phyloP scores from a whole-genome alignment of 2,329 filamentous ascomycete genomes.

The Fusarium concolor region DNA sequence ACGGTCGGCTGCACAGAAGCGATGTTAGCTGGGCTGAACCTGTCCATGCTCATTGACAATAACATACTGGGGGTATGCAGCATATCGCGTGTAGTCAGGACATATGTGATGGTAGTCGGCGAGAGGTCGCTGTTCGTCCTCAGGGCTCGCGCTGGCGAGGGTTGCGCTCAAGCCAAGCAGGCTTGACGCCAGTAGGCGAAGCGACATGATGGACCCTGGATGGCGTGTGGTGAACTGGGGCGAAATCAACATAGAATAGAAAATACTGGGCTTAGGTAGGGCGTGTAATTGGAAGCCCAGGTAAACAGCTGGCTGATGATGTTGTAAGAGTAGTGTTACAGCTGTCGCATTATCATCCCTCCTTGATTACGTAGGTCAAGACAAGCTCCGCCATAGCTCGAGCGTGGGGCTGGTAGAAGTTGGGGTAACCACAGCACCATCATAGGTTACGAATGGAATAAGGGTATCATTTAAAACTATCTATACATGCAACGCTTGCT shows the following conservation, averaged over 20 bases:
- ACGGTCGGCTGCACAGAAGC: conserved; percentile 70
- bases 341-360: conserved; percentile 28
- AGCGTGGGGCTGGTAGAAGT: conserved; percentile 23
- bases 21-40: conserved; percentile 9
- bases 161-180: conserved; percentile 44
- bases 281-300: neutral
- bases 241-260: neutral
- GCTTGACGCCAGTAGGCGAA: conserved; percentile 43
- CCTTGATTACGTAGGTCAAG: conserved; percentile 35
- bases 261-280: neutral
- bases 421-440: conserved; percentile 4
- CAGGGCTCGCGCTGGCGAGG: conserved; percentile 34
- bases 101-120: conserved; percentile 49
- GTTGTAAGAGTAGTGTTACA: conserved; percentile 10
- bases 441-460: neutral
- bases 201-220: conserved; percentile 40
- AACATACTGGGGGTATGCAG: conserved; percentile 55
- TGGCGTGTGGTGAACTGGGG: neutral
- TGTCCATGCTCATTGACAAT: too few relatives aligned
- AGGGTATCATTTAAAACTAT: conserved; percentile 42
- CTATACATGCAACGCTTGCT: conserved; percentile 8
- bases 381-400: conserved; percentile 9
- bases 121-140: conserved; percentile 44
- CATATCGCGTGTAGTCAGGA: conserved; percentile 57
- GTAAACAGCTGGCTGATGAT: neutral